Evolutionary conservation across 2,329 filamentous ascomycete species (phyloP).

Genomic region (Tolypocladium tundrense): DNA sequence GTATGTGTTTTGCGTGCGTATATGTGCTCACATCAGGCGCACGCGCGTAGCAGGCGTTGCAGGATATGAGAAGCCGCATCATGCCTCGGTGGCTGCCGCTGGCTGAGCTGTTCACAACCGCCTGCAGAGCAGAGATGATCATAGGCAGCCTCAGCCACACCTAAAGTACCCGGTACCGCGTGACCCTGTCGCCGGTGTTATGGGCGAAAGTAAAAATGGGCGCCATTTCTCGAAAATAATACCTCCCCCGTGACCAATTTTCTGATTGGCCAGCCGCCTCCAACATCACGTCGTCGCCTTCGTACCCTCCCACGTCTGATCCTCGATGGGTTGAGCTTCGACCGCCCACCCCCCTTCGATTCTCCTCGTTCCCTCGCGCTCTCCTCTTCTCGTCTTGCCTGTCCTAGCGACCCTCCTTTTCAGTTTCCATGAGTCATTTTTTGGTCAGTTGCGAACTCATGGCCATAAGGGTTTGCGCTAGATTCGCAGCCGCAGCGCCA

Average conservation of each 20-base stretch:
- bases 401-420: conserved; percentile 16
- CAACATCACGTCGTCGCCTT: conserved; percentile 22
- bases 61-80: background rate
- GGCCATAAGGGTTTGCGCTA: conserved; percentile 12
- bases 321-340: conserved; percentile 12
- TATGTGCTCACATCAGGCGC: background rate
- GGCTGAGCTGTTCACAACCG: background rate
- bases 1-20: background rate
- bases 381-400: conserved; percentile 11
- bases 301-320: conserved; percentile 21
- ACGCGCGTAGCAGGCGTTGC: background rate
- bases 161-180: background rate
- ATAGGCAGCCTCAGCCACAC: background rate
- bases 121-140: background rate
- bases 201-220: conserved; percentile 20
- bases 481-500: background rate
- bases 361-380: conserved; percentile 6
- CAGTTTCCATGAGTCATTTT: conserved; percentile 21
- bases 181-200: conserved; percentile 7
- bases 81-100: background rate
- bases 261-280: conserved; percentile 24
- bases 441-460: conserved; percentile 5
- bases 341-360: conserved; percentile 9
- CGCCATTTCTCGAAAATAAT: conserved; percentile 23
- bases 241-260: conserved; percentile 23